These are phyloP conservation scores for Mycena floridula DNA, from an alignment of 768 basidiomycete species.

Conservation along the genomic window DNA sequence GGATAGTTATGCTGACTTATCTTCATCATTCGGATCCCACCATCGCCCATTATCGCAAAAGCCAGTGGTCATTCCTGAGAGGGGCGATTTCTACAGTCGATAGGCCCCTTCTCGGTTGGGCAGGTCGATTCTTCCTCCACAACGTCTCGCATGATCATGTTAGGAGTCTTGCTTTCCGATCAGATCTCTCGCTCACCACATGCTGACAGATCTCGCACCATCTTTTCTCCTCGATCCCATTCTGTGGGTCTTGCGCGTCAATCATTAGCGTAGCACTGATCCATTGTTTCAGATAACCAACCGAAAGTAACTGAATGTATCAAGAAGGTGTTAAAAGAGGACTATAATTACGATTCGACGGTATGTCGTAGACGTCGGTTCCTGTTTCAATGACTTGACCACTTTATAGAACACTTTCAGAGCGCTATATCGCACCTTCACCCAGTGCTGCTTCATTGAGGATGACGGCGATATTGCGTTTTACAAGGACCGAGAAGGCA, in stretches of 20 bases:
- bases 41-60: conserved; percentile 48
- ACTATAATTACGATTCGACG: conserved; percentile 52
- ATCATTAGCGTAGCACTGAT: background rate
- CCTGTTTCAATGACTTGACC: conserved; percentile 2
- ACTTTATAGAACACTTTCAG: conserved; percentile 43
- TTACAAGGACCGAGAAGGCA: conserved; percentile 50
- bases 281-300: conserved; percentile 27
- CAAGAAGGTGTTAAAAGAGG: conserved; percentile 45
- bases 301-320: conserved; percentile 50
- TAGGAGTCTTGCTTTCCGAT: conserved; percentile 8
- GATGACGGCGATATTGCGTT: conserved; percentile 58
- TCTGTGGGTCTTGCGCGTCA: conserved; percentile 18
- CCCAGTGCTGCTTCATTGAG: conserved; percentile 56
- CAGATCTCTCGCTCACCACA: conserved; percentile 4
- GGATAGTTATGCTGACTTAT: conserved; percentile 60
- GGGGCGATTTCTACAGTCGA: conserved; percentile 58
- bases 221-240: conserved; percentile 54
- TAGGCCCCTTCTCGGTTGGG: conserved; percentile 53
- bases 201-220: conserved; percentile 51
- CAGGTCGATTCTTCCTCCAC: conserved; percentile 57
- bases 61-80: conserved; percentile 50
- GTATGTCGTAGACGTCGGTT: conserved; percentile 31
- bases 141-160: conserved; percentile 45
- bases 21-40: conserved; percentile 56
- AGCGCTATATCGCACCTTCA: conserved; percentile 55